These are phyloP conservation scores for Citrus cavaleriei DNA, from an alignment of 345 rosid species.

Conservation along the genomic window DNA sequence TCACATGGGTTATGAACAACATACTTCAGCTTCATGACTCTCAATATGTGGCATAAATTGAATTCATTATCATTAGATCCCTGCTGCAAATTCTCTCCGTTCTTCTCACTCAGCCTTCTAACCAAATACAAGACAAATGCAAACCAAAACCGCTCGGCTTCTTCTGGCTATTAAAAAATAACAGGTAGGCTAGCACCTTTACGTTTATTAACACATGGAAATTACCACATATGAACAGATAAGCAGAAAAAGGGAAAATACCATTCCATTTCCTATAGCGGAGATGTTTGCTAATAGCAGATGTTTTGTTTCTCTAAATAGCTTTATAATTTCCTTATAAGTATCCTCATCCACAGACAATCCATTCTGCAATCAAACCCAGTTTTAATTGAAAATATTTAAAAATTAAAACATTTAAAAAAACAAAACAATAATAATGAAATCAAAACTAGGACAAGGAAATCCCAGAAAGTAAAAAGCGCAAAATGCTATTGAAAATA, in stretches of 20 bases:
- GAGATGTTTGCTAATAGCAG: constrained; percentile 47
- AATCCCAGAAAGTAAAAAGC: not conserved
- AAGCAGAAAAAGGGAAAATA: constrained; percentile 12
- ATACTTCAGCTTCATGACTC: constrained; percentile 71
- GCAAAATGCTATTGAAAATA: not conserved
- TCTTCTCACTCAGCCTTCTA: constrained; percentile 53
- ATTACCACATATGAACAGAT: not conserved
- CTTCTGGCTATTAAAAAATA: constrained; percentile 53
- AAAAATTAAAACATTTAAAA: not conserved
- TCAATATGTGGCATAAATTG: constrained; percentile 67
- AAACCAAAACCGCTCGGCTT: constrained; percentile 84
- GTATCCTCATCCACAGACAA: constrained; percentile 54
- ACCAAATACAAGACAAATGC: constrained; percentile 69
- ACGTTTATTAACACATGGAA: not conserved
- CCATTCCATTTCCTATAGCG: constrained; percentile 64
- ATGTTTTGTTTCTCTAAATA: constrained; percentile 69
- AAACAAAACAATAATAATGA: not conserved
- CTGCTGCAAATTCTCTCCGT: constrained; percentile 23
- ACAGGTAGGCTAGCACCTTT: not conserved
- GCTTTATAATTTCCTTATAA: constrained; percentile 40
- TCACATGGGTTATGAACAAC: constrained; percentile 15
- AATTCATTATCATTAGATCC: constrained; percentile 42
- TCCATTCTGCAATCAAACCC: constrained; percentile 47
- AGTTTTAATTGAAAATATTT: not conserved
- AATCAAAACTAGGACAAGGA: not conserved